Conservation (phyloP, 441 rosid genomes). For the Kokia cookei region DNA sequence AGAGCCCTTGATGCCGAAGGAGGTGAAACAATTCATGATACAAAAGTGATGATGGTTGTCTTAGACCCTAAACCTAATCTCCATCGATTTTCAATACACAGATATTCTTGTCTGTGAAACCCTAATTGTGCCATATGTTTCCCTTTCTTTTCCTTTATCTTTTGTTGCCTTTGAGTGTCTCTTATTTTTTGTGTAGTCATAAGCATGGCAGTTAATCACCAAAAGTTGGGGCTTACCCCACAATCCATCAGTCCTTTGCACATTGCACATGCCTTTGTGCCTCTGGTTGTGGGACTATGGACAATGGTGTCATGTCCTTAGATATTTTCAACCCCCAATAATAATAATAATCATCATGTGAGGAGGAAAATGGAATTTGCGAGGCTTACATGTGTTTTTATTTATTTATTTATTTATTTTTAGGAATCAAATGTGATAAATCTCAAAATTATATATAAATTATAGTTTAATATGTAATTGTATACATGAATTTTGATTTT, state of each 20-base stretch:
- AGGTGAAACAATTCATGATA: constrained; percentile 34
- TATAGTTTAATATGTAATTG: too few relatives aligned
- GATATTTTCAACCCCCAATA: background rate
- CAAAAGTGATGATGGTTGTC: constrained; percentile 37
- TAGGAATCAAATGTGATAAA: too few relatives aligned
- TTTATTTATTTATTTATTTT: too few relatives aligned
- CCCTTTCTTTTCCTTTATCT: background rate
- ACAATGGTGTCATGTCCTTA: constrained; percentile 25
- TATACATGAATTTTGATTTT: too few relatives aligned
- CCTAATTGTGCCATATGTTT: background rate
- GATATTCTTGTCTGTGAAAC: constrained; percentile 20
- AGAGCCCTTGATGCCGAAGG: constrained; percentile 10
- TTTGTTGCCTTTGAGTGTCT: too few relatives aligned
- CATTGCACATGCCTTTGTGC: constrained; percentile 20
- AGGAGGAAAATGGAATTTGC: background rate
- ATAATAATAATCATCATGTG: background rate
- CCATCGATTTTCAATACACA: constrained; percentile 6
- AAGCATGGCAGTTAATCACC: constrained; percentile 14
- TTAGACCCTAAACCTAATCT: constrained; percentile 19
- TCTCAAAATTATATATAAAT: too few relatives aligned
- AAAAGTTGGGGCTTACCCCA: constrained; percentile 10
- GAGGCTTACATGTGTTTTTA: background rate
- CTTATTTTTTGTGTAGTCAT: background rate
- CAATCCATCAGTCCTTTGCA: constrained; percentile 14
- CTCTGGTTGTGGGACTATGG: background rate